phyloP scores from a whole-genome alignment of 495 filamentous ascomycete genomes.

The Penicillium egyptiacum region DNA sequence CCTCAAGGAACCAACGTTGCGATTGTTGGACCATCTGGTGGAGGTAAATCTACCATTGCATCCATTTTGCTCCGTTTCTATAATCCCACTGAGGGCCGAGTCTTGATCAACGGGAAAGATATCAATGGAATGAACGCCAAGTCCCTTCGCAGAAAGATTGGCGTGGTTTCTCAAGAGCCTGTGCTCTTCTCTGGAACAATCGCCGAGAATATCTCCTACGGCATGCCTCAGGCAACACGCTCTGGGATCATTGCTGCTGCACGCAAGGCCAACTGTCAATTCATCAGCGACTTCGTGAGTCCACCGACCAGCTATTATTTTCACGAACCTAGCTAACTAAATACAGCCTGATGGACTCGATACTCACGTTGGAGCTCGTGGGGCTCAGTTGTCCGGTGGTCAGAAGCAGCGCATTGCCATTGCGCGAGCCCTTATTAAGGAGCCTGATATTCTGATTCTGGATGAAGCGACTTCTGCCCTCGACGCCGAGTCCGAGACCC shows the following conservation, averaged over 20 bases:
- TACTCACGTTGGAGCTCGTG: conserved; percentile 87
- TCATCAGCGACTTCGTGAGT: conserved; percentile 88
- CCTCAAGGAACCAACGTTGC: conserved; percentile 91
- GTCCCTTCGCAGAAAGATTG: conserved; percentile 88
- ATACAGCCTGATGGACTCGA: conserved; percentile 82
- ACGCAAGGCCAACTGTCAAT: conserved; percentile 91
- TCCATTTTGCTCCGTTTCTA: conserved; percentile 90
- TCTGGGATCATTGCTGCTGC: conserved; percentile 84
- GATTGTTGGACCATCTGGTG: conserved; percentile 92
- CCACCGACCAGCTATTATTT: background rate
- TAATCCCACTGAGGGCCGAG: conserved; percentile 70
- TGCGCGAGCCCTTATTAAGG: conserved; percentile 88
- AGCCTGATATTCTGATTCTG: conserved; percentile 93
- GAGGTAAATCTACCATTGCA: conserved; percentile 92
- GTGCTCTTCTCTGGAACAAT: conserved; percentile 95
- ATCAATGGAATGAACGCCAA: conserved; percentile 90
- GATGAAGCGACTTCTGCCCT: conserved; percentile 94
- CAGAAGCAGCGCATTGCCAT: conserved; percentile 99
- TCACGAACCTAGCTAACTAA: conserved; percentile 17
- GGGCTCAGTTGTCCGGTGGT: conserved; percentile 90
- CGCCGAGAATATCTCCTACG: conserved; percentile 96
- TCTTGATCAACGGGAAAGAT: conserved; percentile 82
- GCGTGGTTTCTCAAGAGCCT: conserved; percentile 92
- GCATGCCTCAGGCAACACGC: conserved; percentile 73
- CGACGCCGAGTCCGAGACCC: conserved; percentile 95